Conservation (phyloP, 1,139 yeast species). For the Taphrina flavorubra region DNA sequence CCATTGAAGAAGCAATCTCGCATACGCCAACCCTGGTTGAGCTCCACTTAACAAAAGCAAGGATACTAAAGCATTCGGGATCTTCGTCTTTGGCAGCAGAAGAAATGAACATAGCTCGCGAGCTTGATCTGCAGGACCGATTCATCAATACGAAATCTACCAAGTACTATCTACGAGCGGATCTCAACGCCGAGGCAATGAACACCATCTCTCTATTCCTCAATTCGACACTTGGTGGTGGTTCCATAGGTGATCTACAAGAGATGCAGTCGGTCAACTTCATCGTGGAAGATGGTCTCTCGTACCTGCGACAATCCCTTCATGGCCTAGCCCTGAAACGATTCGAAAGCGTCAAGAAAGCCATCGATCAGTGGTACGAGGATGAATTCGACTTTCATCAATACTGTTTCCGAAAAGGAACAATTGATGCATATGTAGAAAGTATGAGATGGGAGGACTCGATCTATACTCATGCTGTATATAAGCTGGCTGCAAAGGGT, state of each 20-base stretch:
- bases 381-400: conserved; percentile 96
- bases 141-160: conserved; percentile 88
- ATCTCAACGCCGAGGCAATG: conserved; percentile 75
- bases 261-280: conserved; percentile 94
- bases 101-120: conserved; percentile 72
- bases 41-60: conserved; percentile 76
- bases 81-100: conserved; percentile 66
- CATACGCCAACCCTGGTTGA: conserved; percentile 81
- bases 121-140: conserved; percentile 83
- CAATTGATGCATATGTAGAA: conserved; percentile 79
- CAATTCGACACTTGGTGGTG: conserved; percentile 73
- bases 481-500: conserved; percentile 70
- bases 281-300: conserved; percentile 77
- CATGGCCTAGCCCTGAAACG: conserved; percentile 80
- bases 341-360: conserved; percentile 65
- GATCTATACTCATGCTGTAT: conserved; percentile 71
- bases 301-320: conserved; percentile 55
- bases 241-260: conserved; percentile 86
- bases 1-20: conserved; percentile 67
- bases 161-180: conserved; percentile 82
- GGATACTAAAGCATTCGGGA: conserved; percentile 76
- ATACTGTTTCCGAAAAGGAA: conserved; percentile 88
- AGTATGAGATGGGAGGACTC: conserved; percentile 82
- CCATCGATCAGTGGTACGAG: conserved; percentile 68
- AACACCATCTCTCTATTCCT: conserved; percentile 80